These are phyloP conservation scores for Xylaria sp. DNA, from an alignment of 2,329 filamentous ascomycete species.

Conservation along the genomic window DNA sequence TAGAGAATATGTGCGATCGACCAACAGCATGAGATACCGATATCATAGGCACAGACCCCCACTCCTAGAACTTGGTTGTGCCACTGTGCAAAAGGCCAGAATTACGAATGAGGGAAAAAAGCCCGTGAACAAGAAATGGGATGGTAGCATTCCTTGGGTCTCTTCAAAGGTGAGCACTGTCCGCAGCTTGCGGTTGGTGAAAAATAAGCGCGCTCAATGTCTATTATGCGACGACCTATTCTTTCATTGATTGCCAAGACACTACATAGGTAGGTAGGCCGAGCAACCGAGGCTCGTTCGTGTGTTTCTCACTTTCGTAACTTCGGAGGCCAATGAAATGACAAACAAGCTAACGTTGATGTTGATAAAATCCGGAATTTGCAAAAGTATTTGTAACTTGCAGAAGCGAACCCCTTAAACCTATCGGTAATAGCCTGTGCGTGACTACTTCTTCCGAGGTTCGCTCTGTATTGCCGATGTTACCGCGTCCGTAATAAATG, in stretches of 20 bases:
- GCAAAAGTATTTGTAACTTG: slow-evolving; percentile 11
- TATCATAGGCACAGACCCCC: slow-evolving; percentile 15
- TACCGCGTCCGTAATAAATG: slow-evolving; percentile 2
- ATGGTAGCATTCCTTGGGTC: neutral
- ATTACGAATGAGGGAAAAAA: neutral
- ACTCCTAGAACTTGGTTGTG: slow-evolving; percentile 5
- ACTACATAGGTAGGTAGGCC: neutral
- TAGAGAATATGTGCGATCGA: slow-evolving; percentile 15
- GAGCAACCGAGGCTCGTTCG: neutral
- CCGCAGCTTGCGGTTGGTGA: neutral
- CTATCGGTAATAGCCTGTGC: neutral
- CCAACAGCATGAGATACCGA: slow-evolving; percentile 17
- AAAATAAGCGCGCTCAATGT: slow-evolving; percentile 15
- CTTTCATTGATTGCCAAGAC: slow-evolving; percentile 1
- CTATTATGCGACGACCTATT: slow-evolving; percentile 8
- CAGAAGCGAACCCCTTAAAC: neutral
- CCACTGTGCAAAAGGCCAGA: slow-evolving; percentile 5
- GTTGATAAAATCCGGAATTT: neutral
- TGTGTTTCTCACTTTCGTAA: neutral
- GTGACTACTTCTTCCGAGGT: neutral
- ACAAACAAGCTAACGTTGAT: neutral
- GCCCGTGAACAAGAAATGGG: slow-evolving; percentile 1
- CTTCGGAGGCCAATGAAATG: slow-evolving; percentile 12
- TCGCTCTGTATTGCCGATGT: slow-evolving; percentile 2
- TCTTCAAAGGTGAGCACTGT: neutral